Conservation (phyloP, 495 filamentous ascomycete genomes). For the Acidomyces sp. region DNA sequence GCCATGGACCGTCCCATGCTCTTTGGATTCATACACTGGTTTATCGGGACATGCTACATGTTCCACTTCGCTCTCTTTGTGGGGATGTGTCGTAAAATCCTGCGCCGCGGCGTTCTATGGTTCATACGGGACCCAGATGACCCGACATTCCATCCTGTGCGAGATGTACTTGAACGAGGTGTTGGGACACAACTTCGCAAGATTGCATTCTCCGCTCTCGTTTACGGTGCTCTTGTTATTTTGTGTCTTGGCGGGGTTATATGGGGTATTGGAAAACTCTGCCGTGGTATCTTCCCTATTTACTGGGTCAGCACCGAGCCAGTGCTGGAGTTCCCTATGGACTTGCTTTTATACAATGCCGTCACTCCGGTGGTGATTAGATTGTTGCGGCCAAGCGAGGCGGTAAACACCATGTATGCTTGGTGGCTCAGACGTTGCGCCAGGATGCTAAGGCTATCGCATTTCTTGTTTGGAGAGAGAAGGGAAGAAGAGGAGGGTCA, state of each 20-base stretch:
- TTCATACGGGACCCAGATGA: conserved; percentile 99
- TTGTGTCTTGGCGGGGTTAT: conserved; percentile 91
- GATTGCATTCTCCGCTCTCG: conserved; percentile 87
- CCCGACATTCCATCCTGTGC: conserved; percentile 93
- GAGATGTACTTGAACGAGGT: conserved; percentile 88
- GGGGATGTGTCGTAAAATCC: conserved; percentile 96
- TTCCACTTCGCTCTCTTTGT: conserved; percentile 99
- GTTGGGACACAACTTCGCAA: conserved; percentile 89
- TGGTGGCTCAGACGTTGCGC: conserved; percentile 96
- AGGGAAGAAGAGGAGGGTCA: conserved; percentile 70
- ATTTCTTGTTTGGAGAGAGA: conserved; percentile 84
- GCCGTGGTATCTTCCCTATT: conserved; percentile 67
- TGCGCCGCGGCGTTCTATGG: conserved; percentile 87
- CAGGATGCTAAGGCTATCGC: conserved; percentile 61
- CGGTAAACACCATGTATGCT: conserved; percentile 67
- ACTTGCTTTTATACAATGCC: conserved; percentile 93
- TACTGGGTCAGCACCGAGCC: conserved; percentile 85
- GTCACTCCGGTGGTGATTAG: conserved; percentile 73
- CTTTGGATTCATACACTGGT: conserved; percentile 95
- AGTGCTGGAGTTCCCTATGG: conserved; percentile 85
- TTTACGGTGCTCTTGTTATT: conserved; percentile 87
- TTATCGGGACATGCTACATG: conserved; percentile 98
- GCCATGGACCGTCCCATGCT: conserved; percentile 64
- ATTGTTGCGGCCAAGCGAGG: conserved; percentile 72
- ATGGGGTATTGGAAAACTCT: conserved; percentile 63